Conservation (phyloP, 148 eudicot species). For the Rhododendron henanense region DNA sequence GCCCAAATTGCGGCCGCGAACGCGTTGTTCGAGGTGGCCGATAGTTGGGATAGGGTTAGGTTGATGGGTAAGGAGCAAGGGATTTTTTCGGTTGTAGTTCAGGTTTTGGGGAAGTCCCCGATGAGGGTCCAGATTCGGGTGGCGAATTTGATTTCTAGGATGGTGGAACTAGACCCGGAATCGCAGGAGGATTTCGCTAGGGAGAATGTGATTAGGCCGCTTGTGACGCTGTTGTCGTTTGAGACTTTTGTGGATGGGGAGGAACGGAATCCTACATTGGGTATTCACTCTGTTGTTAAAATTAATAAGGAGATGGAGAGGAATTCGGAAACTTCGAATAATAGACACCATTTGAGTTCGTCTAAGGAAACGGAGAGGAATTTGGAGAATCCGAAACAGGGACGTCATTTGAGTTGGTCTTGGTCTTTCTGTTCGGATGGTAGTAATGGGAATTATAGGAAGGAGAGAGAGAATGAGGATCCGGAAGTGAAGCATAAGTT, state of each 20-base stretch:
- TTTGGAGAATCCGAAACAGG: background rate
- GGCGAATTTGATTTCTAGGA: conserved; percentile 50
- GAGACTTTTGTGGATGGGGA: conserved; percentile 40
- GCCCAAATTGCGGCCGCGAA: conserved; percentile 60
- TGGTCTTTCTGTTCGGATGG: conserved; percentile 33
- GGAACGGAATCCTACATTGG: conserved; percentile 25
- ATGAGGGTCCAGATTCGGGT: conserved; percentile 61
- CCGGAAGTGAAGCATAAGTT: conserved; percentile 51
- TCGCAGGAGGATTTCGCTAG: conserved; percentile 69
- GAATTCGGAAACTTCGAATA: conserved; percentile 8
- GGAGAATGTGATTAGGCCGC: conserved; percentile 63
- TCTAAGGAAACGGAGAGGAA: conserved; percentile 7
- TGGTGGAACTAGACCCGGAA: conserved; percentile 49
- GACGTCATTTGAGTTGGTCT: conserved; percentile 25
- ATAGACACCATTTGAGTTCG: conserved; percentile 23
- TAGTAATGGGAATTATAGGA: conserved; percentile 40
- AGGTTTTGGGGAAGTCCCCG: conserved; percentile 44
- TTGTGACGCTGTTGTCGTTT: conserved; percentile 60
- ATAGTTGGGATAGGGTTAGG: conserved; percentile 40
- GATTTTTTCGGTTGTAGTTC: conserved; percentile 35
- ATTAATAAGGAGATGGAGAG: conserved; percentile 43
- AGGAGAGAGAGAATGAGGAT: conserved; percentile 64
- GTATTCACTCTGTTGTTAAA: conserved; percentile 46
- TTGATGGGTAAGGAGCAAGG: conserved; percentile 41
- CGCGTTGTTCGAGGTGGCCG: conserved; percentile 35